Evolutionary conservation across 192 early-diverging fungal species (phyloP).

Genomic region (Backusella tuberculispora): DNA sequence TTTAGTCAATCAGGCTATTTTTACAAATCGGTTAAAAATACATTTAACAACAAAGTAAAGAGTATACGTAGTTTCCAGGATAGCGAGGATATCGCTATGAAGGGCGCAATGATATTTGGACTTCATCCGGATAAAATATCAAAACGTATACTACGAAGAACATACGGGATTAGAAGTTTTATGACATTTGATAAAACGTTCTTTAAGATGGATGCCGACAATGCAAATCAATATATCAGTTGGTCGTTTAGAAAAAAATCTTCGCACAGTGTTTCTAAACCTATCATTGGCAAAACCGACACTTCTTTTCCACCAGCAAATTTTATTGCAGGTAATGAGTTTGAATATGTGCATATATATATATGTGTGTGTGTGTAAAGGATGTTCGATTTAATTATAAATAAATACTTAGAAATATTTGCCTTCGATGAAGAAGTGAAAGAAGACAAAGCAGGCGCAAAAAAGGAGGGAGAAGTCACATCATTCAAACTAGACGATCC

Average conservation of each 20-base stretch:
- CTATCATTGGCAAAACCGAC: not conserved
- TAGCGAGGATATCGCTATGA: not conserved
- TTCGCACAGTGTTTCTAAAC: not conserved
- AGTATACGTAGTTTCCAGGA: conserved; percentile 3
- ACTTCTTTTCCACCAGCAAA: not conserved
- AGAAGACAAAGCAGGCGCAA: no score
- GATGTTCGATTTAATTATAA: not conserved
- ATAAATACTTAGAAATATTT: not conserved
- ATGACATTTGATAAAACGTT: not conserved
- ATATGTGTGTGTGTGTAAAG: not conserved
- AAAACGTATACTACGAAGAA: not conserved
- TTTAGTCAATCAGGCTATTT: conserved; percentile 6
- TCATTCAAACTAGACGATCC: not conserved
- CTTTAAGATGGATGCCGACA: not conserved
- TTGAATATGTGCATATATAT: not conserved
- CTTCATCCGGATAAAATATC: not conserved
- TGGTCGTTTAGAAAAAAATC: not conserved
- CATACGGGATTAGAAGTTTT: not conserved
- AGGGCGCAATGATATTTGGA: not conserved
- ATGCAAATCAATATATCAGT: not conserved
- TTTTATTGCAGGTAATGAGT: not conserved
- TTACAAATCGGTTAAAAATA: not conserved
- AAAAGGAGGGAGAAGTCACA: not conserved
- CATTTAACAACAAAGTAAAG: not conserved
- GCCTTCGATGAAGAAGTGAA: not conserved